Percentiles rank a stretch among this genome's conserved stretches.
These are phyloP conservation scores for Triticum urartu DNA, from an alignment of 176 grass and related monocot genomes.

Conservation along the genomic window DNA sequence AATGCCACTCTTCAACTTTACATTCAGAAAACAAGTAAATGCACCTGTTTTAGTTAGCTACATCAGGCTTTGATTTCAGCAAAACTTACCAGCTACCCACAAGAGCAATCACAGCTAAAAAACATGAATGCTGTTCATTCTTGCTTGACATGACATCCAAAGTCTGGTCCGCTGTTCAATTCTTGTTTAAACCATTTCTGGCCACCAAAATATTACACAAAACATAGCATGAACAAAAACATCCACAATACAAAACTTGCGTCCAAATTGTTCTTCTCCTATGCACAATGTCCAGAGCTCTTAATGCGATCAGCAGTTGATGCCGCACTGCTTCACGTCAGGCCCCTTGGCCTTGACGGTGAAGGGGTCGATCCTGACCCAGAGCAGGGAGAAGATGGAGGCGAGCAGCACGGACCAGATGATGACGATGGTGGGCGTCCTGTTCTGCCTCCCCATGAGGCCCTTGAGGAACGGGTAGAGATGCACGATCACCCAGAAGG, in stretches of 20 bases:
- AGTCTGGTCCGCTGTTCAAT: constrained; percentile 31
- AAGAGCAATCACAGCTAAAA: neutral
- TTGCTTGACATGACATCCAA: constrained; percentile 34
- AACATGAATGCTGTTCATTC: neutral
- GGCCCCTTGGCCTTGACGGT: constrained; percentile 77
- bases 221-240: constrained; percentile 34
- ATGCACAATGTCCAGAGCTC: constrained; percentile 45
- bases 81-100: neutral
- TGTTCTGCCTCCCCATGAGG: constrained; percentile 89
- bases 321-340: constrained; percentile 81
- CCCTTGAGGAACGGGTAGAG: constrained; percentile 98
- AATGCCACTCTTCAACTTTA: neutral
- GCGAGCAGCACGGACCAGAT: constrained; percentile 91
- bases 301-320: constrained; percentile 63
- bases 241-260: constrained; percentile 59
- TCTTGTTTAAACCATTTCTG: constrained; percentile 33
- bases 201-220: constrained; percentile 43
- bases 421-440: constrained; percentile 91
- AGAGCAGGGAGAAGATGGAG: constrained; percentile 96
- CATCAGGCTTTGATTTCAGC: neutral
- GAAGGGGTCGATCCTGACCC: constrained; percentile 94
- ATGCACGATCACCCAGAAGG: constrained; percentile 97
- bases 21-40: neutral
- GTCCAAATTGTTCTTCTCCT: constrained; percentile 34
- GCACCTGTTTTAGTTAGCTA: neutral